Percentiles rank a stretch among this genome's conserved stretches.
Evolutionary conservation across 805 yeast species (phyloP).

Genomic region (Kregervanrija delftensis): DNA sequence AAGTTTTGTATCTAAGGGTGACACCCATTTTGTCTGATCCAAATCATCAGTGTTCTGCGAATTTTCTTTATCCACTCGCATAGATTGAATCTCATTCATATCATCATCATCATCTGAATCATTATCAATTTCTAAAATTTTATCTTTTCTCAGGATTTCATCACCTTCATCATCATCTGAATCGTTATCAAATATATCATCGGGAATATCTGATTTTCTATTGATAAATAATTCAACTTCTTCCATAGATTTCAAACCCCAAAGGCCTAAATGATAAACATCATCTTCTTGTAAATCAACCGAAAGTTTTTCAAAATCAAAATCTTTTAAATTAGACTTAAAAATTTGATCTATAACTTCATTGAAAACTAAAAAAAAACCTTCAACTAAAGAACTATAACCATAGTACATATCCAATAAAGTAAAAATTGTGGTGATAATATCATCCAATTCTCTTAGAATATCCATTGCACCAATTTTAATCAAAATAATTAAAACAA

Average conservation of each 20-base stretch:
- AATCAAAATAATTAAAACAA: slow-evolving; percentile 62
- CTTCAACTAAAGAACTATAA: slow-evolving; percentile 62
- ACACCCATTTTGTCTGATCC: slow-evolving; percentile 45
- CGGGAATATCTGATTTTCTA: slow-evolving; percentile 25
- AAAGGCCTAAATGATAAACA: slow-evolving; percentile 36
- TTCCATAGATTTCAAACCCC: slow-evolving; percentile 48
- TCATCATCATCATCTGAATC: slow-evolving; percentile 32
- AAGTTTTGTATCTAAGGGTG: slow-evolving; percentile 55
- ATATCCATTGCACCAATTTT: slow-evolving; percentile 64
- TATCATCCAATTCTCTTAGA: slow-evolving; percentile 61
- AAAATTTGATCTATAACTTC: slow-evolving; percentile 47
- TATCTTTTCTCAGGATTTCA: slow-evolving; percentile 16
- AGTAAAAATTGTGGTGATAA: slow-evolving; percentile 62
- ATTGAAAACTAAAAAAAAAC: slow-evolving; percentile 65
- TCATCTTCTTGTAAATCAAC: slow-evolving; percentile 17
- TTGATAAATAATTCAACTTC: slow-evolving; percentile 41
- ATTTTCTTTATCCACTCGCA: slow-evolving; percentile 23
- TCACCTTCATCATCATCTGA: slow-evolving; percentile 12
- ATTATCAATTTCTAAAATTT: slow-evolving; percentile 24
- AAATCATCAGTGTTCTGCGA: slow-evolving; percentile 13
- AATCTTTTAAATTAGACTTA: slow-evolving; percentile 27
- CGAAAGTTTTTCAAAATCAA: slow-evolving; percentile 19
- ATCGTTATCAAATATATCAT: slow-evolving; percentile 10
- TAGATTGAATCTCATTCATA: slow-evolving; percentile 19
- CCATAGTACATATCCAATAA: slow-evolving; percentile 82